A percentile compares a stretch with the other conserved stretches of the same genome.
Evolutionary conservation across 2,329 filamentous ascomycete genomes (phyloP).

Genomic region (Exophiala sp.): DNA sequence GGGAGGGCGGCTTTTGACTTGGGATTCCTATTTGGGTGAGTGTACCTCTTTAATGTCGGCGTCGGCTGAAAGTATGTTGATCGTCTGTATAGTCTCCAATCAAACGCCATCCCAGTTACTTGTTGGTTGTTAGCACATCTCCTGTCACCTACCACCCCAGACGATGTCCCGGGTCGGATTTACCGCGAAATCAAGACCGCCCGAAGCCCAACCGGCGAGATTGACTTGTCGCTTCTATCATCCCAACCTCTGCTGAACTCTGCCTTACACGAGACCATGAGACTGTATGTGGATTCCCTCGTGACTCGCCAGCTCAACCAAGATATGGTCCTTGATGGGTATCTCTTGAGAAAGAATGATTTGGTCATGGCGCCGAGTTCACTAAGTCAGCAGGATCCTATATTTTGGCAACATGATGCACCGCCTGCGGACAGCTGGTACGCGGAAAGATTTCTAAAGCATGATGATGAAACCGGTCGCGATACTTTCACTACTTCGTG

Average conservation of each 20-base stretch:
- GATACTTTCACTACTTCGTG: conserved; percentile 16
- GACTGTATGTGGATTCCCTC: conserved; percentile 36
- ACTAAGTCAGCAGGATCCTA: conserved; percentile 19
- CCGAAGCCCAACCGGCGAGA: conserved; percentile 33
- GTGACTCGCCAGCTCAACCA: conserved; percentile 14
- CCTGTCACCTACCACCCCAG: conserved; percentile 32
- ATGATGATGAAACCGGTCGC: conserved; percentile 10
- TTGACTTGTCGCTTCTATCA: conserved; percentile 37
- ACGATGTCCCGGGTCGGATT: conserved; percentile 36
- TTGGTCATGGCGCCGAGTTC: conserved; percentile 21
- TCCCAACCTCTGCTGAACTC: conserved; percentile 39
- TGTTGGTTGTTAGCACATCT: conserved; percentile 43
- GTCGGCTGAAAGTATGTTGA: background rate
- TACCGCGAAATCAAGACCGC: conserved; percentile 38
- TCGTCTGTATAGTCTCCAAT: conserved; percentile 30
- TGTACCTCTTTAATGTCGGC: background rate
- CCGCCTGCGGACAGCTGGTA: conserved; percentile 20
- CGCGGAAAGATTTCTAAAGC: conserved; percentile 24
- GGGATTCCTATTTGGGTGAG: conserved; percentile 31
- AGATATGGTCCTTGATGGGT: conserved; percentile 17
- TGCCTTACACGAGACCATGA: conserved; percentile 39
- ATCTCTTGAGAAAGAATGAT: conserved; percentile 13
- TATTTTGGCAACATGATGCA: conserved; percentile 16
- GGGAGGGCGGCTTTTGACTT: conserved; percentile 32
- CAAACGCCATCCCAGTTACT: conserved; percentile 37